Evolutionary conservation across 2,329 filamentous ascomycete species (phyloP), one percentile per base, ranked within the genome.

Genomic region (Diaporthe longicolla): DNA sequence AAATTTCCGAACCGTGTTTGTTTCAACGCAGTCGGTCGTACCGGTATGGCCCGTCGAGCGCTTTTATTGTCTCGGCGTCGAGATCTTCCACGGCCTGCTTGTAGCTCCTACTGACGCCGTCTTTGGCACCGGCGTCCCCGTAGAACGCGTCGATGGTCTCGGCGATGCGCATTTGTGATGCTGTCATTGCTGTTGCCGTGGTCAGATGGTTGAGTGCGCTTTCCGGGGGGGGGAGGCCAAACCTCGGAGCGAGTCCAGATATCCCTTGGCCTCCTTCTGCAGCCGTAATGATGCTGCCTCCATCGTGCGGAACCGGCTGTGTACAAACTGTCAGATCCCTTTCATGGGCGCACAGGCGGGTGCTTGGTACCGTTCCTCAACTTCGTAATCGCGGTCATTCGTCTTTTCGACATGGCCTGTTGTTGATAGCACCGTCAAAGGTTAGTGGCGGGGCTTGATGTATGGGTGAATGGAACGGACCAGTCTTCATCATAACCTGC

Each of bases 401-500:
- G 97, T 99, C 87, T 97, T 96, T 86, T 99, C 97, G 80, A 99
- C 97, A 87, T 98, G 97, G 75, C 97, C 94, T 91, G 65, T 61
- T 50, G 78, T 40, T 13, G 35, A 94, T 91, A 54, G 50, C 26
- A 78, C 26, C 19, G 78, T 35, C 19, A 43, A 17, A 15, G 35
- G 54, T 73, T 26, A 71, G 57, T 57, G 45, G 10, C 24, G 59
- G 26, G 58, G 26, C 5, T 52, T 13, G 48, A 21, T 11, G 48
- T 24, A 21, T 52, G 24, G 54, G 71, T 58, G 72, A 37, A 17
- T 19, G 26, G 52, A 63, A 80, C 88, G 77, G 84, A 94, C 93
- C 94, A 73, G 95, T 97, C 90, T 99, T 99, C 96, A 99, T 98
- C 95, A 99, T 98, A 76, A 98, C 96, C 92, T 98, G 95, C 86